Evolutionary conservation across 345 rosid species (phyloP), one percentile per base, ranked within the genome.

Genomic region (Punica granatum): DNA sequence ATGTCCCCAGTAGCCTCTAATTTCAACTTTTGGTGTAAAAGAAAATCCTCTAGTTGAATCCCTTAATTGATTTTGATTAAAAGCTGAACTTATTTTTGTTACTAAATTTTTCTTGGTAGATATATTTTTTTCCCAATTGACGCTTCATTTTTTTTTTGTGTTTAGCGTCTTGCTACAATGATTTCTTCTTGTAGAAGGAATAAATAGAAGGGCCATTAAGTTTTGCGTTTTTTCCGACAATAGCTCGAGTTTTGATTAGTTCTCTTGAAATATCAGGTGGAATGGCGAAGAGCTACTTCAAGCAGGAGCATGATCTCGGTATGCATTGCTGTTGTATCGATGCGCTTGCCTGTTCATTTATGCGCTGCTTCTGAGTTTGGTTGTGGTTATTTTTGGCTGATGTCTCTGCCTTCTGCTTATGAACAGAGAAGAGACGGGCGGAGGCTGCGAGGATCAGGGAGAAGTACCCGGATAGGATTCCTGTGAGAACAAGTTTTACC

Each of bases 401-500:
- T 56, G 21, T 28, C 9, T 41, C 16, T 21, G 31, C 28, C 48
- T n/a, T 72, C 25, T 60, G 41, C 36, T 74, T 32, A 19, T 48
- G 34, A 41, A 26, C 80, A 92, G 98, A 90, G 82, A 92, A 92
- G 85, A 90, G 98, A 76, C 75, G 84, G 16, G 98, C 98, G 0
- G 98, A 90, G 81, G 96, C 95, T 80, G 92, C 96, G 59, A 84
- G 98, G 84, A 92, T 90, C 69, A 85, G 95, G 81, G 98, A 90
- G 71, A 92, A 92, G 60, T 92, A 92, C 81, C 85, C 95, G 19
- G 98, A 92, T 76, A 90, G 98, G 42, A 86, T 92, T 73, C 98
- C 98, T 74, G 98, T 92, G 77, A 89, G 92, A 72, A 53, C 69
- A 36, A 63, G 30, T 39, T 63, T 42, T n/a, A 16, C 16, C 28